A percentile compares a stretch with the other conserved stretches of the same genome.
phyloP scores from a whole-genome alignment of 805 yeast species.

The Schwanniomyces yamadae region DNA sequence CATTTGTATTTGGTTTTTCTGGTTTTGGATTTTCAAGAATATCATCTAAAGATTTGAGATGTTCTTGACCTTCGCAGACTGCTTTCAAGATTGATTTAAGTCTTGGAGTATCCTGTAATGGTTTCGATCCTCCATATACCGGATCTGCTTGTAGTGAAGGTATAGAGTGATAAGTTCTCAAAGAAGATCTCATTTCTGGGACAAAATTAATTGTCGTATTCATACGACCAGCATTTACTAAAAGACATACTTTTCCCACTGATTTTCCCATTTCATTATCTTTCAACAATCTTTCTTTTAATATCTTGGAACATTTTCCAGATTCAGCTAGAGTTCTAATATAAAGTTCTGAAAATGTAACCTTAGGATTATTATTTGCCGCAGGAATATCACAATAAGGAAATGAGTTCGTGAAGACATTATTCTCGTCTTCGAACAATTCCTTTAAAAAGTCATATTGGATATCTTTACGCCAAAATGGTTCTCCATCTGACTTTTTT shows the following conservation, averaged over 20 bases:
- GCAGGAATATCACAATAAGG: slow-evolving; percentile 39
- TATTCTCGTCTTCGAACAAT: slow-evolving; percentile 60
- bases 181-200: slow-evolving; percentile 91
- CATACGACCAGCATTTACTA: slow-evolving; percentile 90
- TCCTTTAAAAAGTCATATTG: slow-evolving; percentile 74
- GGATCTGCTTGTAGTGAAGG: slow-evolving; percentile 81
- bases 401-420: slow-evolving; percentile 68
- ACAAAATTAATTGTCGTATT: slow-evolving; percentile 94
- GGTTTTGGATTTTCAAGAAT: slow-evolving; percentile 34
- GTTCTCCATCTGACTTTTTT: slow-evolving; percentile 90
- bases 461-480: slow-evolving; percentile 83
- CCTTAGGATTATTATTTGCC: slow-evolving; percentile 40
- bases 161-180: slow-evolving; percentile 90
- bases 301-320: slow-evolving; percentile 75
- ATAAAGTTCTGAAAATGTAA: slow-evolving; percentile 83
- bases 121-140: slow-evolving; percentile 52
- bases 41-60: slow-evolving; percentile 49
- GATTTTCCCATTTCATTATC: slow-evolving; percentile 65
- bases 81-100: slow-evolving; percentile 86
- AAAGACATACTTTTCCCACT: slow-evolving; percentile 76
- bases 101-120: slow-evolving; percentile 92
- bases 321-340: slow-evolving; percentile 79
- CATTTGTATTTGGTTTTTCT: slow-evolving; percentile 54
- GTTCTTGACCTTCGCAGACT: slow-evolving; percentile 67
- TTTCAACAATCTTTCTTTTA: slow-evolving; percentile 69